Base-by-base conservation (phyloP, 1,139 yeast genomes). In the Suhomyces anneliseae region DNA sequence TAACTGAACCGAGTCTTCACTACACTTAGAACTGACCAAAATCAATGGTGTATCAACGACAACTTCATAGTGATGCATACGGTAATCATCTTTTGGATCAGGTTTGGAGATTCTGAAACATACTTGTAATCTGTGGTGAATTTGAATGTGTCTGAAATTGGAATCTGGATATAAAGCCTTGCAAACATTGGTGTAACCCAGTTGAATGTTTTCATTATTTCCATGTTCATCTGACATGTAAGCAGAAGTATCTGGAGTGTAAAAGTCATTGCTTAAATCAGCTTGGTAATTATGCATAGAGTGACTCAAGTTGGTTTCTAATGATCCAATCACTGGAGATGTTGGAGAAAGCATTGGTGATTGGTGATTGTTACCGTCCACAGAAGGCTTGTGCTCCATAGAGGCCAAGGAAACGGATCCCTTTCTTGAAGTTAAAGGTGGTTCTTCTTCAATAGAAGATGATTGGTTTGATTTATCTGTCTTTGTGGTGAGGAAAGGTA, bases 41-140 rank as follows among this genome's bases (percentile, higher is more conserved):
- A 79, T 76, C 44, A 90, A 75, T 0, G 97, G 97, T 0, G 96
- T 87, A 62, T 90, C 97, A 39, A 90, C 87, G 44, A 90, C 84
- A 40, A 90, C 96, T 58, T 90, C 97, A 60, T 85, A 90, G 64
- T 89, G 95, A 58, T 89, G 92, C 69, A 87, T 70, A 55, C 80
- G 82, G 42, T 70, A 72, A 44, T 72, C 66, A 49, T 82, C 83
- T 9, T 74, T 74, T 7, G 82, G 79, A 50, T 81, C 84, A 0
- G 78, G 78, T 56, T 83, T 85, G 31, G 95, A 85, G 34, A 90
- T 85, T 48, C 97, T 72, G 55, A 90, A 78, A 57, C 90, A 83
- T 6, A 90, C 80, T 58, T 89, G 95, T 43, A 90, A 69, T 47
- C 96, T 75, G 64, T 90, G 97, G 55, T 79, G 77, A 27, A 89